Evolutionary conservation across 805 yeast species (phyloP), one percentile per base, ranked within the genome.

Genomic region (Wickerhamomyces rabaulensis): DNA sequence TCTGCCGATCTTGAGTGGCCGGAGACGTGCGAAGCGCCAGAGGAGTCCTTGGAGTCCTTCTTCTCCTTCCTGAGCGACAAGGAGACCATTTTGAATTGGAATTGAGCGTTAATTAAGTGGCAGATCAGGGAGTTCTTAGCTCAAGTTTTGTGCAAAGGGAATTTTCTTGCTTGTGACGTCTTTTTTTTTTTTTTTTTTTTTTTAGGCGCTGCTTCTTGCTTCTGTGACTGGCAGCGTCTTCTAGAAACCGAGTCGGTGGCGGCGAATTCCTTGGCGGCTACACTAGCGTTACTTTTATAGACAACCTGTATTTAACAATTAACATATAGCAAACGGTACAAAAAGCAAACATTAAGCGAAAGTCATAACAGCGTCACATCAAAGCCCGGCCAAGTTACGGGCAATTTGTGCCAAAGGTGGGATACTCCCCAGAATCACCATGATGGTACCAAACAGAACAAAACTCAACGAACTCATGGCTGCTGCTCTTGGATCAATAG

Each of bases 401-500:
- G 79, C 64, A 6, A 75, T 55, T n/a, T 66, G 63, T n/a, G 75
- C 80, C 21, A 79, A 51, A 0, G 82, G 80, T 3, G 70, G 62
- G 37, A 87, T 78, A 41, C 86, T 80, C 10, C 84, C 78, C 62
- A 87, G 52, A 5, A 87, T 70, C 39, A 87, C 79, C 87, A 87
- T 80, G 15, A 80, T 61, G 0, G 90, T 80, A 6, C 95, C 95
- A 60, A 78, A 87, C 19, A 84, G 60, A 19, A 83, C 80, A 64
- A 87, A 87, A 51, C 86, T 75, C 56, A 87, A 70, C 6, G 84
- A 75, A 50, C 88, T 79, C 74, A 87, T 78, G 3, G 90, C 87
- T 2, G 90, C 91, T 15, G 94, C 92, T 53, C 92, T 69, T 13
- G 94, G 86, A 57, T 86, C 90, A 27, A 74, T 73, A 23, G 77